These are phyloP conservation scores for Coemansia guatemalensis DNA, from an alignment of 192 early-diverging fungal species.

Conservation along the genomic window DNA sequence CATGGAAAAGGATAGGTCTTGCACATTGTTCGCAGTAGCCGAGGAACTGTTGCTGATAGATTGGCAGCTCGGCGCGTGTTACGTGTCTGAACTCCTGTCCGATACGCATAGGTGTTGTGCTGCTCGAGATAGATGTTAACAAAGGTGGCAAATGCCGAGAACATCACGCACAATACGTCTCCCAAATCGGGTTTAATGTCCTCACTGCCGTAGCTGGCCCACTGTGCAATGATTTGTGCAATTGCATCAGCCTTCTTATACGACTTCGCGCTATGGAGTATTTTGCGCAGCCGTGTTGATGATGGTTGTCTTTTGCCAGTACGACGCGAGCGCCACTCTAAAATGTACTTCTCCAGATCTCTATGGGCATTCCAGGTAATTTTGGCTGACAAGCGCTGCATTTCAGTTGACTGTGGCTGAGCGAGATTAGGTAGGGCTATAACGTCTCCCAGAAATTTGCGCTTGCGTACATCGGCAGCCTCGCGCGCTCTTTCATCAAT, in stretches of 20 bases:
- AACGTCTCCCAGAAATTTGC: not conserved
- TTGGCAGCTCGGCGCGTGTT: not conserved
- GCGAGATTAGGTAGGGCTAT: not conserved
- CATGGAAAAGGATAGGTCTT: not conserved
- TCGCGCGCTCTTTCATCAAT: not conserved
- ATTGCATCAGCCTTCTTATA: not conserved
- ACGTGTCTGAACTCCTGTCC: not conserved
- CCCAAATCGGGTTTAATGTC: not conserved
- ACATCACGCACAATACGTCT: not conserved
- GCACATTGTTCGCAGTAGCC: not conserved
- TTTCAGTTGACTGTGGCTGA: not conserved
- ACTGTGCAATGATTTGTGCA: not conserved
- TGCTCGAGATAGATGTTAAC: not conserved
- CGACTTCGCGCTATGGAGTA: not conserved
- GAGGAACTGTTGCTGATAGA: not conserved
- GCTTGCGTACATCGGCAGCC: not conserved
- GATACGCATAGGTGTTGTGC: not conserved
- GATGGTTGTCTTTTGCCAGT: not conserved
- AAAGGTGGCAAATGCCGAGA: not conserved
- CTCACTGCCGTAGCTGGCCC: not conserved
- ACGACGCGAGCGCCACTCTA: not conserved
- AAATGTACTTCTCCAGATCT: not conserved
- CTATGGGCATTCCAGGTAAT: not conserved
- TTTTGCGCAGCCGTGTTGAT: not conserved
- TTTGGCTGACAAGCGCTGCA: not conserved